Evolutionary conservation across 1,139 yeast genomes (phyloP).

Genomic region (Kurtzmaniella quercitrusa): DNA sequence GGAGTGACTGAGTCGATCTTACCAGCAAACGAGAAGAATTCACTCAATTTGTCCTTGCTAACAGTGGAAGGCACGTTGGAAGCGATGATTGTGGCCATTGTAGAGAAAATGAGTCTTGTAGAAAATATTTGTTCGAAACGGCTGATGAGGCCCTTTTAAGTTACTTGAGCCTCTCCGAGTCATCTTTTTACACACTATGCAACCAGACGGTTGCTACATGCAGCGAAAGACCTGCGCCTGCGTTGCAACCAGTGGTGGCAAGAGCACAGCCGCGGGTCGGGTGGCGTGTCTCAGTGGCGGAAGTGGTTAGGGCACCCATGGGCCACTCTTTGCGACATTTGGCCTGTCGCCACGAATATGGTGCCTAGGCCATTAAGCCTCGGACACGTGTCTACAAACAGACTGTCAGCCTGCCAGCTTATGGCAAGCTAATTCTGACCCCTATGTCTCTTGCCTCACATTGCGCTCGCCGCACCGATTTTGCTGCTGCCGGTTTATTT

Average conservation of each 20-base stretch:
- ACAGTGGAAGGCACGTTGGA: conserved; percentile 56
- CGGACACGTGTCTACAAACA: too few species aligned
- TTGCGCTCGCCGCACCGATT: too few species aligned
- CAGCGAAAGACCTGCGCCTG: background rate
- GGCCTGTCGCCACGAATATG: too few species aligned
- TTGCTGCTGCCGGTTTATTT: too few species aligned
- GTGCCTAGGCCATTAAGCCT: too few species aligned
- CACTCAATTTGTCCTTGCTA: conserved; percentile 52
- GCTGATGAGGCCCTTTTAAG: background rate
- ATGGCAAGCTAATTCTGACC: too few species aligned
- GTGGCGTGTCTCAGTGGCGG: background rate
- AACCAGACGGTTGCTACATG: background rate
- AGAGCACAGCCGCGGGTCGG: background rate
- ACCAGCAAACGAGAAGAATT: conserved; percentile 81
- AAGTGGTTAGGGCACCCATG: too few species aligned
- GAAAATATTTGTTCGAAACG: too few species aligned
- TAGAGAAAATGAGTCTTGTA: background rate
- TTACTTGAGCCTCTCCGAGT: background rate
- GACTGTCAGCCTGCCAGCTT: too few species aligned
- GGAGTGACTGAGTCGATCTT: conserved; percentile 45
- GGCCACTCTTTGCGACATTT: too few species aligned
- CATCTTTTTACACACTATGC: background rate
- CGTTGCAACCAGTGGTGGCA: background rate
- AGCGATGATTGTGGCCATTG: conserved; percentile 48
- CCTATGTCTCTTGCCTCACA: too few species aligned